Percentiles rank a stretch among this genome's conserved stretches.
These are phyloP conservation scores for Cutaneotrichosporon sp. DNA, from an alignment of 1,284 basidiomycete genomes.

Conservation along the genomic window DNA sequence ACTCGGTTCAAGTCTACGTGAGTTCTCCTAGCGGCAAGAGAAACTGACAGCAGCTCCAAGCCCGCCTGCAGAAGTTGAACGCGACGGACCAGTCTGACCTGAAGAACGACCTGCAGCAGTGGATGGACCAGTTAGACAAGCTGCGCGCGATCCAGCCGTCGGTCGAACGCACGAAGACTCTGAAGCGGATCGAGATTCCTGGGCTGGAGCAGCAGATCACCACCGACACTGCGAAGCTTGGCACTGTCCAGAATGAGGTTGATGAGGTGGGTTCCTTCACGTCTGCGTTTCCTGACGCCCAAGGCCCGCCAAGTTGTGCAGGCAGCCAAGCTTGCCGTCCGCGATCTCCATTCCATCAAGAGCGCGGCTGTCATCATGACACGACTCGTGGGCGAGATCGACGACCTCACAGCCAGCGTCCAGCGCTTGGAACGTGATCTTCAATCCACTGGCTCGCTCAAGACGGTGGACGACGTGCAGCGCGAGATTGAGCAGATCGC, in stretches of 20 bases:
- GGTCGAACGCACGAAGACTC: conserved; percentile 51
- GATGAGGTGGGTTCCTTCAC: conserved; percentile 55
- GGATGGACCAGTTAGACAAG: conserved; percentile 64
- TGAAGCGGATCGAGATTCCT: conserved; percentile 67
- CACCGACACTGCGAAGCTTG: conserved; percentile 61
- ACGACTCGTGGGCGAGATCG: conserved; percentile 66
- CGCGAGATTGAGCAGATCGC: conserved; percentile 66
- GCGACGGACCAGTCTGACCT: conserved; percentile 48
- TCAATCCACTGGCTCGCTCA: conserved; percentile 68
- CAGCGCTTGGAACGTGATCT: conserved; percentile 69
- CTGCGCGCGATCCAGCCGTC: conserved; percentile 64
- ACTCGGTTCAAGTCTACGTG: conserved; percentile 68
- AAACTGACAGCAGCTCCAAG: too few species aligned
- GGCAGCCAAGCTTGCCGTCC: conserved; percentile 47
- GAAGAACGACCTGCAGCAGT: conserved; percentile 61
- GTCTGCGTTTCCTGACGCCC: not conserved
- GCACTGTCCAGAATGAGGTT: conserved; percentile 58
- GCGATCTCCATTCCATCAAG: conserved; percentile 67
- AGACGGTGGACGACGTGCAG: conserved; percentile 83
- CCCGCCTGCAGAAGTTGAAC: conserved; percentile 24
- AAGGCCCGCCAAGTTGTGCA: conserved; percentile 45
- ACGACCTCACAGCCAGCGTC: conserved; percentile 67
- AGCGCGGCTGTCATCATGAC: conserved; percentile 66
- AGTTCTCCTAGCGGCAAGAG: conserved; percentile 40
- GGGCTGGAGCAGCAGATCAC: conserved; percentile 66